Evolutionary conservation across 1,284 basidiomycete species (phyloP).

Genomic region (Omphalotus olearius): DNA sequence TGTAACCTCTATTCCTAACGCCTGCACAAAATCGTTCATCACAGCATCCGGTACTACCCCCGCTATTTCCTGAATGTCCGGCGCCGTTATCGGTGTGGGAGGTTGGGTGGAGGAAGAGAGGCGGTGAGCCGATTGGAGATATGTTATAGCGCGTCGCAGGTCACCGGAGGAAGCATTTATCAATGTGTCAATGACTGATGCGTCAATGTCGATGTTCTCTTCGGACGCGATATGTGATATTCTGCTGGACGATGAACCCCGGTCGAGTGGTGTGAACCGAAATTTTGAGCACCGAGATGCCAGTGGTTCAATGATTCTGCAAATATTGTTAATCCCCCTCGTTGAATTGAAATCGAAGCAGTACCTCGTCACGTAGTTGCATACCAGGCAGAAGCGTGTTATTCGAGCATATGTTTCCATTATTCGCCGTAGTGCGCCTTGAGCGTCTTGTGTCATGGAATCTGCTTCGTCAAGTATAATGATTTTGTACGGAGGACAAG

Average conservation of each 20-base stretch:
- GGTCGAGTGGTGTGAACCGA: constrained; percentile 91
- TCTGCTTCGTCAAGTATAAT: constrained; percentile 99
- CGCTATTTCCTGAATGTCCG: constrained; percentile 93
- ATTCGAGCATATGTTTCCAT: constrained; percentile 99
- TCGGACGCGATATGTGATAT: constrained; percentile 76
- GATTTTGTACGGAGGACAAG: constrained; percentile 98
- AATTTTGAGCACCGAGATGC: constrained; percentile 99
- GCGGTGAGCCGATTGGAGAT: constrained; percentile 93
- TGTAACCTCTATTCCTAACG: constrained; percentile 73
- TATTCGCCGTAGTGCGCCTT: constrained; percentile 91
- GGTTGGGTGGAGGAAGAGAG: constrained; percentile 69
- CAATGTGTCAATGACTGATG: constrained; percentile 64
- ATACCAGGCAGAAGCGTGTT: constrained; percentile 97
- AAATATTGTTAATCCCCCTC: neutral
- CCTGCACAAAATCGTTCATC: constrained; percentile 65
- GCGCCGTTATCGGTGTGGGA: constrained; percentile 67
- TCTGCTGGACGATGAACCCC: constrained; percentile 70
- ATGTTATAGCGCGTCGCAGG: constrained; percentile 97
- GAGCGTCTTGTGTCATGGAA: constrained; percentile 99
- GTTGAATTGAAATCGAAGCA: neutral
- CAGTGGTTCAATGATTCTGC: constrained; percentile 97
- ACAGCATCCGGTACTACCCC: constrained; percentile 85
- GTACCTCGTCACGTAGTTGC: constrained; percentile 98
- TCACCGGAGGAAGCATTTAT: constrained; percentile 88
- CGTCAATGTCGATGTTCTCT: constrained; percentile 50